Percentiles rank a stretch among this genome's conserved stretches.
phyloP scores from a whole-genome alignment of 2,329 filamentous ascomycete species.

The Capronia epimyces region DNA sequence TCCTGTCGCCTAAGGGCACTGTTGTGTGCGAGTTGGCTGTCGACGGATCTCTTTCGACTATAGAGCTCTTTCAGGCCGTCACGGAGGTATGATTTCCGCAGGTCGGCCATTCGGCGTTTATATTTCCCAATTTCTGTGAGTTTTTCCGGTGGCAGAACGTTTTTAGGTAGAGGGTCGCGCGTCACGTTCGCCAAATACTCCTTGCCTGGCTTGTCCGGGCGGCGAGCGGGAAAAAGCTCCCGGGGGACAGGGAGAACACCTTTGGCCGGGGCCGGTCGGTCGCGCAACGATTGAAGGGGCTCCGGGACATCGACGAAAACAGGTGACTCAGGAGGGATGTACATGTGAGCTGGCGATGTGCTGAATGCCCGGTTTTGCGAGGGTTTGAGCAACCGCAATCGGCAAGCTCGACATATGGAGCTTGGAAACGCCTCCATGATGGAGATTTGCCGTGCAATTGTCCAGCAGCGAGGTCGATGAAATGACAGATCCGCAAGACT shows the following conservation, averaged over 20 bases:
- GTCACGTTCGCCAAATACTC: conserved; percentile 54
- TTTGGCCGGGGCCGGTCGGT: conserved; percentile 46
- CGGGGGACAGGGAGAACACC: conserved; percentile 80
- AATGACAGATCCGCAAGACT: too few species aligned
- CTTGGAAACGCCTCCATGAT: conserved; percentile 20
- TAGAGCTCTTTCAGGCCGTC: conserved; percentile 67
- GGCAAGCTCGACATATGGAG: conserved; percentile 27
- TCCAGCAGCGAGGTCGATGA: not conserved
- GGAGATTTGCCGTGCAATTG: conserved; percentile 34
- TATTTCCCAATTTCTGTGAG: conserved; percentile 44
- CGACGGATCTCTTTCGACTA: conserved; percentile 53
- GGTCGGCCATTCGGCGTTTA: conserved; percentile 67
- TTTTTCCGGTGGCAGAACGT: conserved; percentile 32
- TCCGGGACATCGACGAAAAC: conserved; percentile 83
- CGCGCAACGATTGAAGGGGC: conserved; percentile 39
- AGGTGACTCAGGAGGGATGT: conserved; percentile 77
- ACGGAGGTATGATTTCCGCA: conserved; percentile 65
- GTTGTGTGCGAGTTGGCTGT: conserved; percentile 35
- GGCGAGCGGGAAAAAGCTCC: conserved; percentile 64
- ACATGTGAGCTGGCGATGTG: conserved; percentile 40
- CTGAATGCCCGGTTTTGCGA: conserved; percentile 40
- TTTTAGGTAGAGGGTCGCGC: conserved; percentile 44
- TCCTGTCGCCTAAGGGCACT: conserved; percentile 48
- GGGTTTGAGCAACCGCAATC: conserved; percentile 19
- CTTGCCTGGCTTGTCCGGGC: conserved; percentile 52